Evolutionary conservation across 2,329 filamentous ascomycete species (phyloP).

Genomic region (Phialocephala subalpina): DNA sequence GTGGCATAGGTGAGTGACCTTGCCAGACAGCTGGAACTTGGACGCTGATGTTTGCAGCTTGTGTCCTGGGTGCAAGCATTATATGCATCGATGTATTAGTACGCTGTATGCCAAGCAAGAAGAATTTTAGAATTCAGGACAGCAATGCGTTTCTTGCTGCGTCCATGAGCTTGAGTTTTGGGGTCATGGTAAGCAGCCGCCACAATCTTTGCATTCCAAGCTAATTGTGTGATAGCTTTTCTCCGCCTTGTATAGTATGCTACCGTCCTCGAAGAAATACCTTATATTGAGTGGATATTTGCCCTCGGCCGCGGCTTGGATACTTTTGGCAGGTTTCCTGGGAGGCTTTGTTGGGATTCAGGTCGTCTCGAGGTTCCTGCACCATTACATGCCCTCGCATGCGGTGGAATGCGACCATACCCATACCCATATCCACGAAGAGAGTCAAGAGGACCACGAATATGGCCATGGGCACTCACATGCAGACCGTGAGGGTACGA

Average conservation of each 20-base stretch:
- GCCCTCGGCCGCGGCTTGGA: conserved; percentile 71
- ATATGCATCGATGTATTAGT: conserved; percentile 87
- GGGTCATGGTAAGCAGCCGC: conserved; percentile 79
- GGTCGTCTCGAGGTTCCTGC: conserved; percentile 73
- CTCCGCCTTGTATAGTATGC: conserved; percentile 90
- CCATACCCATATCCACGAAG: conserved; percentile 52
- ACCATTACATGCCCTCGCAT: conserved; percentile 78
- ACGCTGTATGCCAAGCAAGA: conserved; percentile 74
- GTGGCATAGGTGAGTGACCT: conserved; percentile 68
- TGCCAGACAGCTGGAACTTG: neutral
- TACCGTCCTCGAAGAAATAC: conserved; percentile 85
- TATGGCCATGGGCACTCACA: conserved; percentile 21
- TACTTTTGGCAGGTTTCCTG: conserved; percentile 74
- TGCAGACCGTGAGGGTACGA: conserved; percentile 20
- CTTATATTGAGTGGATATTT: conserved; percentile 73
- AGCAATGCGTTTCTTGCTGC: conserved; percentile 88
- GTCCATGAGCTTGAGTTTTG: conserved; percentile 91
- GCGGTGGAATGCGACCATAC: conserved; percentile 83
- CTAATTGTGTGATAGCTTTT: conserved; percentile 70
- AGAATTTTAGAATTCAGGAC: conserved; percentile 85
- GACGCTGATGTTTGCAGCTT: conserved; percentile 51
- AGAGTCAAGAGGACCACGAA: conserved; percentile 17
- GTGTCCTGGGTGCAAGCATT: conserved; percentile 79
- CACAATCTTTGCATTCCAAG: neutral
- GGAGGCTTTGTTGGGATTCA: conserved; percentile 80